phyloP scores from a whole-genome alignment of 805 yeast species.

The Metschnikowia hibisci region DNA sequence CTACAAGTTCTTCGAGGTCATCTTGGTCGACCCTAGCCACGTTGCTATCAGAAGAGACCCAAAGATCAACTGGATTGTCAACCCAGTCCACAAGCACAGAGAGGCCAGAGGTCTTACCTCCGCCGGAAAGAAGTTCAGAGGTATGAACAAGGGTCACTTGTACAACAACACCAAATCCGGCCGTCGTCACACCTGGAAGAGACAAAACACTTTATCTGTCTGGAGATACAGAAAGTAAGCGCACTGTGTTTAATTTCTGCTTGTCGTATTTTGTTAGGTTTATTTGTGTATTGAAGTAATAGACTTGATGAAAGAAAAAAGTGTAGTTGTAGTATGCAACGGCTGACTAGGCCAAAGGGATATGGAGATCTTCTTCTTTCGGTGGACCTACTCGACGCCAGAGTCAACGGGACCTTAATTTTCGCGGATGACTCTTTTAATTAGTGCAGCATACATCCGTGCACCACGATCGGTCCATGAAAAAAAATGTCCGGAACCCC shows the following conservation, averaged over 20 bases:
- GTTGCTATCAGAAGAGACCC: slow-evolving; percentile 98
- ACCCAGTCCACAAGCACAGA: slow-evolving; percentile 99
- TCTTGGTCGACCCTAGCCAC: slow-evolving; percentile 96
- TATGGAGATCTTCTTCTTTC: background rate
- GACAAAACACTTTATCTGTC: slow-evolving; percentile 95
- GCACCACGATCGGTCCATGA: slow-evolving; percentile 1
- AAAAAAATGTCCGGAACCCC: slow-evolving; percentile 4
- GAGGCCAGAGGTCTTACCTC: slow-evolving; percentile 98
- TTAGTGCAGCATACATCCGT: slow-evolving; percentile 5
- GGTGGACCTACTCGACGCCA: background rate
- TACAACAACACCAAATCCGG: slow-evolving; percentile 98
- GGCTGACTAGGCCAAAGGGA: too few species aligned
- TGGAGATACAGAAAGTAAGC: slow-evolving; percentile 97
- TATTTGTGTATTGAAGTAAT: slow-evolving; percentile 11
- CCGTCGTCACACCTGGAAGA: slow-evolving; percentile 99
- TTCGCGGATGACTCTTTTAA: slow-evolving; percentile 5
- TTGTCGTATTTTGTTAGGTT: slow-evolving; percentile 8
- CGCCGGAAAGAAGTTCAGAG: slow-evolving; percentile 98
- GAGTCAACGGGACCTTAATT: background rate
- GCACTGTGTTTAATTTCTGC: slow-evolving; percentile 8
- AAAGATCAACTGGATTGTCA: slow-evolving; percentile 98
- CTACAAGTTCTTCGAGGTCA: slow-evolving; percentile 98
- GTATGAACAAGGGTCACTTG: slow-evolving; percentile 99
- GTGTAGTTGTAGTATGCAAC: background rate
- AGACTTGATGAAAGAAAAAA: slow-evolving; percentile 6